phyloP scores from a whole-genome alignment of 2,329 filamentous ascomycete genomes.

The Xylariaceae sp. region DNA sequence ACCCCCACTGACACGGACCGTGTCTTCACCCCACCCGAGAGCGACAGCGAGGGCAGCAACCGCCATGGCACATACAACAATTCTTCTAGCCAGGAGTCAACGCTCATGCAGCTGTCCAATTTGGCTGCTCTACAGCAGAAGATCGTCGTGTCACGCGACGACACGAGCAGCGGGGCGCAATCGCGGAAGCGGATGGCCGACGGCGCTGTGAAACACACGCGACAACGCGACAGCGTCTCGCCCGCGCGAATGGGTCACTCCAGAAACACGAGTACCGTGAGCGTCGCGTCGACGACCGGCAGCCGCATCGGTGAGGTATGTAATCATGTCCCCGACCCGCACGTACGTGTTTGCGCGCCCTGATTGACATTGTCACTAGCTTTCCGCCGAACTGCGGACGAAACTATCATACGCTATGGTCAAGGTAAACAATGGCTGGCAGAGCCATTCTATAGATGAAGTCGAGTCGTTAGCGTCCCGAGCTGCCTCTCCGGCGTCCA shows the following conservation, averaged over 20 bases:
- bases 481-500: constrained; percentile 57
- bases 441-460: constrained; percentile 70
- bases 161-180: constrained; percentile 29
- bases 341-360: constrained; percentile 1
- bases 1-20: constrained; percentile 38
- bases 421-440: constrained; percentile 88
- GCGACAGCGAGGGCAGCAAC: constrained; percentile 39
- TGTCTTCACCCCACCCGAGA: constrained; percentile 41
- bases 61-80: constrained; percentile 37
- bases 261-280: constrained; percentile 65
- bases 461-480: constrained; percentile 70
- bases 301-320: constrained; percentile 75
- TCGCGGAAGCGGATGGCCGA: constrained; percentile 72
- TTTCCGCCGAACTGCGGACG: constrained; percentile 61
- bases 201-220: constrained; percentile 59
- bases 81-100: constrained; percentile 49
- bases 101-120: constrained; percentile 54
- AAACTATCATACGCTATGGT: constrained; percentile 89
- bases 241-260: constrained; percentile 54
- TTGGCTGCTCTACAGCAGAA: constrained; percentile 51
- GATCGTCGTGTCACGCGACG: constrained; percentile 37
- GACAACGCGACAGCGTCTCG: constrained; percentile 41
- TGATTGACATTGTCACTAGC: constrained; percentile 25
- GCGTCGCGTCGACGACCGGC: constrained; percentile 54
- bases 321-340: constrained; percentile 23